Evolutionary conservation across 2,329 filamentous ascomycete genomes (phyloP).

Genomic region (Pseudogymnoascus sp.): DNA sequence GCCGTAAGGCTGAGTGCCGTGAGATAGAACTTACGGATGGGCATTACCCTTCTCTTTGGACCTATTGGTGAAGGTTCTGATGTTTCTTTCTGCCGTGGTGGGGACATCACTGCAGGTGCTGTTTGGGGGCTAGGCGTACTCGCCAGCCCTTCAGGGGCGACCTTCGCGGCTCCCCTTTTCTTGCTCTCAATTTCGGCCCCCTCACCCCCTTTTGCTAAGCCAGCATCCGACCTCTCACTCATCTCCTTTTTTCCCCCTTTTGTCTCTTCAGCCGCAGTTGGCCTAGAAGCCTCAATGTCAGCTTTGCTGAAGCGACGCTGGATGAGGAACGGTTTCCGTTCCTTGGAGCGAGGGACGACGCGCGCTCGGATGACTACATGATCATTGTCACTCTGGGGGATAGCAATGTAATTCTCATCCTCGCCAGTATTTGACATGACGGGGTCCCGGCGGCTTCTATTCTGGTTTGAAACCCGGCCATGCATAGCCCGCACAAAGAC

Average conservation of each 20-base stretch:
- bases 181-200: not conserved
- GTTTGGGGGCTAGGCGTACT: not conserved
- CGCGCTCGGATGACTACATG: conserved; percentile 36
- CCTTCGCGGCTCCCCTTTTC: conserved; percentile 7
- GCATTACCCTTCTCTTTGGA: conserved; percentile 28
- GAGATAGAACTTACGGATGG: conserved; percentile 37
- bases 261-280: not conserved
- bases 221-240: not conserved
- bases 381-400: not conserved
- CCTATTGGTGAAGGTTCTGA: not conserved
- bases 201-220: not conserved
- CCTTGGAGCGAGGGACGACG: conserved; percentile 34
- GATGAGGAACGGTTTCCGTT: conserved; percentile 40
- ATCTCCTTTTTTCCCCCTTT: not conserved
- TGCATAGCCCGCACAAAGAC: conserved; percentile 38
- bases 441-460: not conserved
- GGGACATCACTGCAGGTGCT: not conserved
- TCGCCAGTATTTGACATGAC: not conserved
- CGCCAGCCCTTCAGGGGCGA: not conserved
- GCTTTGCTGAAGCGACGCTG: conserved; percentile 36
- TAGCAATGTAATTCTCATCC: not conserved
- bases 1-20: conserved; percentile 11
- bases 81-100: not conserved
- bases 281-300: conserved; percentile 34
- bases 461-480: conserved; percentile 29